Evolutionary conservation across 352 stramenopile species (phyloP), one percentile per base, ranked within the genome.

Genomic region (Phytopythium ostracodes): DNA sequence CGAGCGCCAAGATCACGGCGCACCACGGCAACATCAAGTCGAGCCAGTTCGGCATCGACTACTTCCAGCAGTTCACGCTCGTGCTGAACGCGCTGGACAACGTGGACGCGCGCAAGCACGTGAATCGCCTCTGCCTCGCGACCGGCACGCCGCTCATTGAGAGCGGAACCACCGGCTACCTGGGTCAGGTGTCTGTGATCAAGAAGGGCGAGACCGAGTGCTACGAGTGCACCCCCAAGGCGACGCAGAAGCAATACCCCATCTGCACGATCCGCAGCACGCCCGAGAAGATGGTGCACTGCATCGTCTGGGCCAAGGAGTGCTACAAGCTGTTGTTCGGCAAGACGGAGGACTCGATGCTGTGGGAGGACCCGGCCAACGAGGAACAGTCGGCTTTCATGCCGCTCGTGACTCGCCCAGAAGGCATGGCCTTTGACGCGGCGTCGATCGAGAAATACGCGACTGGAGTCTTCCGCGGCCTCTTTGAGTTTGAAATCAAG

Each of bases 81-180:
- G 97, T 99, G n/a, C 81, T 99, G 33, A 99, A 99, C 68, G 98
- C 97, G 8, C 81, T 99, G 25, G 98, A 99, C 84, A 99, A 99
- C 70, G 88, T 99, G 9, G 95, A 98, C 62, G 98, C 98, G 11
- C 85, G 98, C 50, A 96, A 98, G 67, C 96, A 99, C 62, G 98
- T 99, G 40, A 99, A 99, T 77, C 91, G 97, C 10, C 77, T 99
- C 20, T 99, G 97, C 71, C 81, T 99, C 17, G 84, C 85, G 14
- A 92, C 87, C 11, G 81, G 85, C 27, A 78, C 65, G 35, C 85
- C 87, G n/a, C 63, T 96, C 43, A 96, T 99, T 46, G 98, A 99
- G 75, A 98, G 94, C 60, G 98, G 98, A 29, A 99, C 98, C 12
- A 99, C 97, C 1, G 98, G 98, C 2, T 99, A 99, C 69, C 76